phyloP scores from a whole-genome alignment of 2,329 filamentous ascomycete species.

The Aureobasidium pullulans region DNA sequence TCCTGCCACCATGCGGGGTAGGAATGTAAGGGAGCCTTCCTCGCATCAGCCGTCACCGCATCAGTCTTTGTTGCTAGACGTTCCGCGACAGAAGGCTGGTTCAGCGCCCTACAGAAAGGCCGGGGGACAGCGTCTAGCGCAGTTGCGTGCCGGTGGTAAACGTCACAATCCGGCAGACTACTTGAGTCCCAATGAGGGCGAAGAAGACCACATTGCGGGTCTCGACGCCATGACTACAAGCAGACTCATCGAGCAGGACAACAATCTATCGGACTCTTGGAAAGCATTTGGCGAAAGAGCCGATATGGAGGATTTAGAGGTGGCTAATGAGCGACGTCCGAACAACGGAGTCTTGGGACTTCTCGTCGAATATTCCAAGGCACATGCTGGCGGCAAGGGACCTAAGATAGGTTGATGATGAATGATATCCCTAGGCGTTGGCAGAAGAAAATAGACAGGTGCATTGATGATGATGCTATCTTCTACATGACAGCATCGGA shows the following conservation, averaged over 20 bases:
- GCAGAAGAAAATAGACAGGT: too few relatives aligned
- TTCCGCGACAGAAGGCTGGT: background rate
- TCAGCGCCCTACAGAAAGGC: background rate
- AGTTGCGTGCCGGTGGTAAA: background rate
- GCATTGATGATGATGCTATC: too few relatives aligned
- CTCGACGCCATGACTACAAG: slow-evolving; percentile 15
- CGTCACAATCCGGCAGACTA: background rate
- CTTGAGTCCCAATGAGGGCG: slow-evolving; percentile 3
- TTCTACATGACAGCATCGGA: background rate
- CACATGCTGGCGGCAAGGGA: slow-evolving; percentile 15
- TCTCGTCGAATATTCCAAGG: slow-evolving; percentile 17
- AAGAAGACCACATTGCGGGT: slow-evolving; percentile 2
- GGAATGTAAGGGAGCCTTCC: background rate
- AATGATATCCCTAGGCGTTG: background rate
- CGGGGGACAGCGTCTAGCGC: background rate
- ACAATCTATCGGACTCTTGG: slow-evolving; percentile 15
- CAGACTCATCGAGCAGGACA: slow-evolving; percentile 17
- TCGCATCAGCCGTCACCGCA: slow-evolving; percentile 8
- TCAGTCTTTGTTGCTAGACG: slow-evolving; percentile 14
- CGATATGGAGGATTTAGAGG: background rate
- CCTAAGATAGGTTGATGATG: slow-evolving; percentile 13
- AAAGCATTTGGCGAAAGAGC: slow-evolving; percentile 3
- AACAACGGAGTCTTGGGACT: slow-evolving; percentile 16
- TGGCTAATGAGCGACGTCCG: background rate
- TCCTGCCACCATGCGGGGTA: background rate